These are phyloP conservation scores for Urtica urens DNA, from an alignment of 306 rosid species.

Conservation along the genomic window DNA sequence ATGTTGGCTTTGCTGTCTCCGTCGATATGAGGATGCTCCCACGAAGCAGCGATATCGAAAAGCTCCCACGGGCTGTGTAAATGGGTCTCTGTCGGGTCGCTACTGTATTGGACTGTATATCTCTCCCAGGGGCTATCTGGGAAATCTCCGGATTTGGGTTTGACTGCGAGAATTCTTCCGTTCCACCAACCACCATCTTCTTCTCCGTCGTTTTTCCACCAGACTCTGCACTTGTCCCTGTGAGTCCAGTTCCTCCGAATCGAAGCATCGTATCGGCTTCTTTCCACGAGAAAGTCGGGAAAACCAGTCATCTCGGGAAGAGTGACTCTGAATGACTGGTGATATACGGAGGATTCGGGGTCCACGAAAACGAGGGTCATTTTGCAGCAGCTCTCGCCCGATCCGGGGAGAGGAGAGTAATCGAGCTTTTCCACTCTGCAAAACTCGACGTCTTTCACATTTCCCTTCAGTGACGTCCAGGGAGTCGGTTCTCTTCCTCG, in stretches of 20 bases:
- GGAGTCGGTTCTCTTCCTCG: conserved; percentile 59
- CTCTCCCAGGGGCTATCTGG: conserved; percentile 97
- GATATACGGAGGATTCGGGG: conserved; percentile 45
- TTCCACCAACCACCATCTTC: conserved; percentile 92
- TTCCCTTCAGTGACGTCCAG: conserved; percentile 51
- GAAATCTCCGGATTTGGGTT: conserved; percentile 61
- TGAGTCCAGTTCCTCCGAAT: conserved; percentile 74
- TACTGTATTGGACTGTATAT: conserved; percentile 59
- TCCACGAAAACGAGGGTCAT: conserved; percentile 70
- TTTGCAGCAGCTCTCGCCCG: conserved; percentile 99
- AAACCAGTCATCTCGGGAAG: conserved; percentile 80
- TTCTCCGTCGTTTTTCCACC: conserved; percentile 88
- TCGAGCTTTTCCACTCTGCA: conserved; percentile 58
- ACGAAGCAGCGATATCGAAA: conserved; percentile 48
- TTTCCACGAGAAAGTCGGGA: conserved; percentile 94
- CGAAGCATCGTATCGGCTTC: conserved; percentile 64
- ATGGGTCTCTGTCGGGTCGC: conserved; percentile 53
- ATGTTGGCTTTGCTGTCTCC: conserved; percentile 42
- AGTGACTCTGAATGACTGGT: conserved; percentile 62
- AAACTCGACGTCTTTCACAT: conserved; percentile 64
- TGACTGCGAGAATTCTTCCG: conserved; percentile 51
- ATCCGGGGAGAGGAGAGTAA: conserved; percentile 74
- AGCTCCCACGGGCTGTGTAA: conserved; percentile 99
- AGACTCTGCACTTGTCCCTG: conserved; percentile 92
- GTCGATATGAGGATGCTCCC: conserved; percentile 73